phyloP scores from a whole-genome alignment of 208 protist genomes.

The Leishmania amazonensis region DNA sequence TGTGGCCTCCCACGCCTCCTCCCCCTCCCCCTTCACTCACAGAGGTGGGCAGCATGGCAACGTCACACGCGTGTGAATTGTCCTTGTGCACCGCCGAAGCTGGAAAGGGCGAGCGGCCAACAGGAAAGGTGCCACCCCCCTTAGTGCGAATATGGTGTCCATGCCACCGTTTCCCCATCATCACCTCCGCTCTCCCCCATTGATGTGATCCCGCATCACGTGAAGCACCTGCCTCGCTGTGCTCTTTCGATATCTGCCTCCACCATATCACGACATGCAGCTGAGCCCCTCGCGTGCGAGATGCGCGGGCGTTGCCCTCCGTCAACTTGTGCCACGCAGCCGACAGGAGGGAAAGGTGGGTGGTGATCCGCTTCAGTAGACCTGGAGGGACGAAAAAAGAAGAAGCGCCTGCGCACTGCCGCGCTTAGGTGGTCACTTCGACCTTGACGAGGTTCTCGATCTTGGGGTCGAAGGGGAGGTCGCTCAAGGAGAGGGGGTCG shows the following conservation, averaged over 20 bases:
- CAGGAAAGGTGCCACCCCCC: background rate
- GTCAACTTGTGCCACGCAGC: background rate
- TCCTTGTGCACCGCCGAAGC: too few relatives aligned
- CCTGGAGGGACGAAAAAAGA: background rate
- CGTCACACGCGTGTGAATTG: background rate
- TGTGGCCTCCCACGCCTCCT: background rate
- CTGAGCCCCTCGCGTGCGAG: background rate
- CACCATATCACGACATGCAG: background rate
- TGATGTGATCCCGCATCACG: background rate
- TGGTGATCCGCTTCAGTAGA: background rate
- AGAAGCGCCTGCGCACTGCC: background rate
- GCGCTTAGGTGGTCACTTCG: conserved; percentile 26
- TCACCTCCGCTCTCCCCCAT: background rate
- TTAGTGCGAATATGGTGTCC: background rate
- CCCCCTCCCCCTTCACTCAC: background rate
- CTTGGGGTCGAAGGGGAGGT: conserved; percentile 66
- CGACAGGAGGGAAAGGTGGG: background rate
- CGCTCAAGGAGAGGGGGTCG: conserved; percentile 83
- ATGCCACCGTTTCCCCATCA: background rate
- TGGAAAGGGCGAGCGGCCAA: background rate
- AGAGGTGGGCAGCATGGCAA: background rate
- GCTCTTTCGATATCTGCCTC: background rate
- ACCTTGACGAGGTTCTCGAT: conserved; percentile 60
- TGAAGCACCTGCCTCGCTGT: background rate
- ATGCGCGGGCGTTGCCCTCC: background rate